Conservation (phyloP, 2,329 filamentous ascomycete genomes). For the Fusarium sp. region DNA sequence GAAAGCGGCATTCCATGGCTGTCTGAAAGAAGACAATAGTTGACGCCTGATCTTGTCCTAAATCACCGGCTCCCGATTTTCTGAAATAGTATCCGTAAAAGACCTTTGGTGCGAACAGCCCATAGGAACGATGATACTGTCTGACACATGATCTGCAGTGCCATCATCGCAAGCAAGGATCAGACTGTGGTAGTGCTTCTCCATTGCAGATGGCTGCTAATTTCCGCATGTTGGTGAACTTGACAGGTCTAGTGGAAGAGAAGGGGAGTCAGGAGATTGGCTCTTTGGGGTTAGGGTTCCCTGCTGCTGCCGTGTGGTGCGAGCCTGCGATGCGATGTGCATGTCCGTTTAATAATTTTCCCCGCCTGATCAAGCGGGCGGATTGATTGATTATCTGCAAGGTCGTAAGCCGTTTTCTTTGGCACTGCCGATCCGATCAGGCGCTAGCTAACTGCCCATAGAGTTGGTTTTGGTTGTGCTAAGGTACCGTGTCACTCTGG, state of each 20-base stretch:
- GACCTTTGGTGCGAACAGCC: not conserved
- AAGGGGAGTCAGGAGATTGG: conserved; percentile 1
- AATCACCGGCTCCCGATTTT: conserved; percentile 17
- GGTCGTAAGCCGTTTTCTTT: conserved; percentile 27
- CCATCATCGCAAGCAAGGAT: conserved; percentile 10
- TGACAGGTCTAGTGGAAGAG: not conserved
- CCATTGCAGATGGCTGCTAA: not conserved
- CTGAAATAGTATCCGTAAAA: conserved; percentile 13
- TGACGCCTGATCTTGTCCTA: conserved; percentile 27
- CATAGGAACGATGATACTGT: conserved; percentile 20
- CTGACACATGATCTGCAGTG: conserved; percentile 34
- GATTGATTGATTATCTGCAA: conserved; percentile 19
- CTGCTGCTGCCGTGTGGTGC: not conserved
- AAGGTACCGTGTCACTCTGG: not conserved
- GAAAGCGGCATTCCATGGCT: conserved; percentile 18
- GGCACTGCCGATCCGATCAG: conserved; percentile 39
- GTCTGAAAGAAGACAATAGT: conserved; percentile 26
- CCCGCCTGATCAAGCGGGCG: conserved; percentile 21
- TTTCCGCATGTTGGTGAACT: not conserved
- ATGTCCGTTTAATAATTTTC: conserved; percentile 24
- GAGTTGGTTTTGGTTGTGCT: not conserved
- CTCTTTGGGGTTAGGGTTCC: conserved; percentile 7
- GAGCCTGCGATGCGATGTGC: conserved; percentile 6
- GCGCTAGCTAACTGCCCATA: conserved; percentile 11
- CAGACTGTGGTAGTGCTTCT: not conserved